phyloP scores from a whole-genome alignment of 495 filamentous ascomycete genomes.

The Clavariopsis aquatica region DNA sequence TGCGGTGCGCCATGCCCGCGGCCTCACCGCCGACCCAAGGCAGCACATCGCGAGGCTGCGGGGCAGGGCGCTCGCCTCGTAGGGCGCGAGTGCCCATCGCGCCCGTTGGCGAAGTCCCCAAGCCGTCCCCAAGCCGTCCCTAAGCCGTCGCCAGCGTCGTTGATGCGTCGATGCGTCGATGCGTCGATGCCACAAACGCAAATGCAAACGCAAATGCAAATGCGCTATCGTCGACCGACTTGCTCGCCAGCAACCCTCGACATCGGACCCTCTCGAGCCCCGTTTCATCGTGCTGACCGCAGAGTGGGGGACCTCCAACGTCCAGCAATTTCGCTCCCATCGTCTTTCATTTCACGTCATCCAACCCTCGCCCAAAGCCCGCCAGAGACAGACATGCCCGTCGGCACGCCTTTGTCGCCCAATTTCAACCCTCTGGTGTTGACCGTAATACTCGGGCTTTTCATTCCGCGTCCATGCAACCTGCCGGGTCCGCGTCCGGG shows the following conservation, averaged over 20 bases:
- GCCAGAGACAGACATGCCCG: neutral
- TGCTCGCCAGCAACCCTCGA: neutral
- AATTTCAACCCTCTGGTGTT: constrained; percentile 29
- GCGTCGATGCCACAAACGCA: too few relatives aligned
- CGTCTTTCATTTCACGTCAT: neutral
- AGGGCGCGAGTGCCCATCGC: neutral
- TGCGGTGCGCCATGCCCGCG: constrained; percentile 7
- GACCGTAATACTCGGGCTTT: constrained; percentile 38
- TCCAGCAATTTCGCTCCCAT: constrained; percentile 5
- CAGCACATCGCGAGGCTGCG: constrained; percentile 17
- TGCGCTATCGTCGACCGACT: neutral
- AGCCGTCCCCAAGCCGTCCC: too few relatives aligned
- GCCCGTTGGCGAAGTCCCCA: neutral
- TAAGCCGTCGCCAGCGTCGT: neutral
- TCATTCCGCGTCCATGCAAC: constrained; percentile 31
- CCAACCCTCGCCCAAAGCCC: neutral
- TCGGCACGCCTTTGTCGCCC: constrained; percentile 1
- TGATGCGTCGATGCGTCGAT: too few relatives aligned
- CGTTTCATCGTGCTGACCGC: constrained; percentile 33
- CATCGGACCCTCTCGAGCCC: too few relatives aligned
- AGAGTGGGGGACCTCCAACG: constrained; percentile 23
- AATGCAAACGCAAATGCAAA: too few relatives aligned
- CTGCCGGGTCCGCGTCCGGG: constrained; percentile 27
- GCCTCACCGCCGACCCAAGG: constrained; percentile 31
- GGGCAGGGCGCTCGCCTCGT: neutral